Base-by-base conservation (phyloP, 805 yeast species). In the Lipomyces chichibuensis region DNA sequence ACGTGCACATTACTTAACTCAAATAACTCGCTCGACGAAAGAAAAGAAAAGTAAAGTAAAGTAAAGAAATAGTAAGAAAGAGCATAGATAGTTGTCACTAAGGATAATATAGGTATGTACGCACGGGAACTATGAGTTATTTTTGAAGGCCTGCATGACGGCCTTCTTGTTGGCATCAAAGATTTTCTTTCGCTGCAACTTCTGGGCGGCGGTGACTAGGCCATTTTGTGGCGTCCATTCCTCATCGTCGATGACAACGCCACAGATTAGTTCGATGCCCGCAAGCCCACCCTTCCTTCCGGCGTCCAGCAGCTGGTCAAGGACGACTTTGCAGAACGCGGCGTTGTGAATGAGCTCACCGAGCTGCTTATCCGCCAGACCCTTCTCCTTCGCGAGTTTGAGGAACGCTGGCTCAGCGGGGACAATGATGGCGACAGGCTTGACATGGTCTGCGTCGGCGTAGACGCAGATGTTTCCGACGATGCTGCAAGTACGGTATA, bases 211-310 rank as follows among this genome's bases (percentile, higher is more conserved):
- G 17, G 98, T 92, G 65, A 94, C 96, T 72, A 82, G 91, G 0
- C 97, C 98, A 76, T 87, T 91, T 79, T 92, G 95, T 55, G 99
- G 98, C 53, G 98, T 95, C 98, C 99, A 95, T 82, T 95, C 99
- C 62, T 87, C 94, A 71, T 91, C 93, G 65, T 87, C 84, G 67
- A 95, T 78, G 14, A 89, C 92, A 69, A 89, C 83, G 72, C 93
- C 96, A 71, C 86, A 86, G 65, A 95, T 77, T 71, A 94, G 82
- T 80, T 95, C 98, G 72, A 92, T 93, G 67, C 97, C 96, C 60
- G 79, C 82, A 72, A 95, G 85, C 9, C 96, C 97, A 77, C 88
- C 93, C 23, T 85, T 73, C 79, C 85, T 88, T 73, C 92, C 99
- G 8, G 97, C 91, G 32, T 84, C 84, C 63, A 90, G 75, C 67